Percentiles rank a stretch among this genome's conserved stretches.
phyloP scores from a whole-genome alignment of 768 basidiomycete genomes.

The Lentinula sp. region DNA sequence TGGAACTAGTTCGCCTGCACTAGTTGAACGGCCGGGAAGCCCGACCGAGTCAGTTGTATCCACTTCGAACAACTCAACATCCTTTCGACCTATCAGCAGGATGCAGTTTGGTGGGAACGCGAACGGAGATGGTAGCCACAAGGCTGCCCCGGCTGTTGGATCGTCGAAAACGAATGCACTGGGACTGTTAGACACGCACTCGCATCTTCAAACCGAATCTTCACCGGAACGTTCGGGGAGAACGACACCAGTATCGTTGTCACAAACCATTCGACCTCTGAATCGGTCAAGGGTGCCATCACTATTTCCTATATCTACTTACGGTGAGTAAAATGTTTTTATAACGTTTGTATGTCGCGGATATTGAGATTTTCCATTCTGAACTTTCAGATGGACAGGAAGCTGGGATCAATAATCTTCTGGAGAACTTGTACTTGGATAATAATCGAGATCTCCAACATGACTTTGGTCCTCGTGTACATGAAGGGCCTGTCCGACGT shows the following conservation, averaged over 20 bases:
- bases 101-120: conserved; percentile 56
- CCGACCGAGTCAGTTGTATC: conserved; percentile 83
- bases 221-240: conserved; percentile 72
- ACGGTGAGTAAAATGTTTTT: conserved; percentile 42
- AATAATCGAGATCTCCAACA: conserved; percentile 79
- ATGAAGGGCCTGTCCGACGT: conserved; percentile 74
- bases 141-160: conserved; percentile 86
- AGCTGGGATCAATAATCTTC: conserved; percentile 78
- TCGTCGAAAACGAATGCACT: conserved; percentile 79
- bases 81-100: conserved; percentile 50
- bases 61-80: conserved; percentile 52
- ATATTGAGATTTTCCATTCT: neutral
- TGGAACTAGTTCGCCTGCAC: conserved; percentile 18
- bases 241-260: conserved; percentile 68
- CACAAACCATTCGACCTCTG: conserved; percentile 45
- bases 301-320: conserved; percentile 59
- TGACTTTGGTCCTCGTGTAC: conserved; percentile 88
- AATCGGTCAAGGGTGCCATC: conserved; percentile 45
- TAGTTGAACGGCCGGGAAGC: conserved; percentile 59
- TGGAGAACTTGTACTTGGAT: conserved; percentile 88
- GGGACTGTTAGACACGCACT: conserved; percentile 76
- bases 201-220: conserved; percentile 56
- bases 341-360: neutral
- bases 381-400: conserved; percentile 73
- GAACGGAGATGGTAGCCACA: conserved; percentile 55